Base-by-base conservation (phyloP, 352 stramenopile species). In the Pythium phragmiticola region DNA sequence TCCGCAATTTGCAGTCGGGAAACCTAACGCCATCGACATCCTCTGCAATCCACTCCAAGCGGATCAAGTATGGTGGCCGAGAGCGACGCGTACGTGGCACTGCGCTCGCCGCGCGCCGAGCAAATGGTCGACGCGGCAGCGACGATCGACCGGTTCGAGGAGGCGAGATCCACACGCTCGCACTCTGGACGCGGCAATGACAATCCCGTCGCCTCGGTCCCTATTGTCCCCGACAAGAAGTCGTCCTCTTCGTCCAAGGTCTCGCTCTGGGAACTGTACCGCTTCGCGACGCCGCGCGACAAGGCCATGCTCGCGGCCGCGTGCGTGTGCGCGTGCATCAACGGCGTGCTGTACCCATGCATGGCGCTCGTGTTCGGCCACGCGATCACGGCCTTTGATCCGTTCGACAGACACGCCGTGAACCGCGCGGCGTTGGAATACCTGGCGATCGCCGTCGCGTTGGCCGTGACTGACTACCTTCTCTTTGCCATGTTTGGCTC, bases 321-420 rank as follows among this genome's bases (percentile, higher is more conserved):
- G 0, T n/a, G 75, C 3, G 7, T 71, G 23, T 63, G 68, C 43
- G 66, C 69, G 12, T 36, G n/a, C 12, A 63, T 70, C 41, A 80
- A 80, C 45, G 73, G 73, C 12, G 66, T 60, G 19, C 53, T 73
- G 0, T 73, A 71, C 52, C 69, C 73, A 17, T 80, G 69, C 26
- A 77, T 80, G 73, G 73, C 73, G 37, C 48, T 80, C 9, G 60
- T 77, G 26, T 80, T 80, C 37, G 69, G 69, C 16, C 65, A 75
- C 8, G 69, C 69, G 21, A 75, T 75, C 45, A 58, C 54, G 1
- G 64, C 42, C 16, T 75, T 75, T 23, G 55, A 72, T 34, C 64
- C 64, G 23, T 72, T 65, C 19, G 65, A 67, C 28, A 33, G 59
- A 30, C 33, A 66, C 23, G 46, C 55, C 7, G 63, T 74, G 16